Percentiles rank a stretch among this genome's conserved stretches.
Conservation (phyloP, 106 monocot species). For the Phalaenopsis aphrodite region DNA sequence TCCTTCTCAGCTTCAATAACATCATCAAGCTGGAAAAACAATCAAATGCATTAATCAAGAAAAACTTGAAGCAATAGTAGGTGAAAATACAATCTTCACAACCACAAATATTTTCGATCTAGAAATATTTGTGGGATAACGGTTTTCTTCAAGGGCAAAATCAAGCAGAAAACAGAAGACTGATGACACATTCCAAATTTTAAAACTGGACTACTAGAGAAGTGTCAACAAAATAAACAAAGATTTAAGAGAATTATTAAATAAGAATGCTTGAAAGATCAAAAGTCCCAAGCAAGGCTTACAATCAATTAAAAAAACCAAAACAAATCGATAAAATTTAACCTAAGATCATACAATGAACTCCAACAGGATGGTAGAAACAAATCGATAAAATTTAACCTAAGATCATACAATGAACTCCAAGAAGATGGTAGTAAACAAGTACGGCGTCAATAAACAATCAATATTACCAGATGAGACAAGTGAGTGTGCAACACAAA, state of each 20-base stretch:
- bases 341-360: not conserved
- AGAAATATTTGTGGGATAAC: not conserved
- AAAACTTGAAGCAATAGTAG: not conserved
- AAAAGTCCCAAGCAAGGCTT: not conserved
- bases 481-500: not conserved
- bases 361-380: not conserved
- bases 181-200: not conserved
- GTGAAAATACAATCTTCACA: not conserved
- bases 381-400: not conserved
- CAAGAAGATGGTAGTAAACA: not conserved
- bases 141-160: not conserved
- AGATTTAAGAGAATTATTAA: not conserved
- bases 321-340: not conserved
- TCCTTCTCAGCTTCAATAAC: slow-evolving; percentile 94
- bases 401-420: not conserved
- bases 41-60: slow-evolving; percentile 1
- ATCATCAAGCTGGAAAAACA: slow-evolving; percentile 50
- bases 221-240: not conserved
- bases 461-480: not conserved
- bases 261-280: not conserved
- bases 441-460: not conserved
- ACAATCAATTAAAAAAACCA: not conserved
- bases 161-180: not conserved
- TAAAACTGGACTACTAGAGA: not conserved
- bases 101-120: not conserved